Base-by-base conservation (phyloP, 441 rosid species). In the Mallotus japonicus region DNA sequence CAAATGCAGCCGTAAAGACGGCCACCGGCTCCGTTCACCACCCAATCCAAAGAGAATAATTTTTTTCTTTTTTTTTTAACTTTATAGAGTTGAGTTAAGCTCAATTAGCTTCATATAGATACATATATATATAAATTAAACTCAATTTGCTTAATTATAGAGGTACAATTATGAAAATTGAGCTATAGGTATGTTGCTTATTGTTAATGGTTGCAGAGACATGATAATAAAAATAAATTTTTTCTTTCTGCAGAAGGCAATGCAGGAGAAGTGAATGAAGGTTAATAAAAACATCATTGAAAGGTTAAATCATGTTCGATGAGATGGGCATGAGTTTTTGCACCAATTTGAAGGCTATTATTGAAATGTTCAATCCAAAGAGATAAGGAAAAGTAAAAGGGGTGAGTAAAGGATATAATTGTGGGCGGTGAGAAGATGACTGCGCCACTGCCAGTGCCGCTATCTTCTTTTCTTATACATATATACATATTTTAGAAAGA, bases 341-440 rank as follows among this genome's bases (percentile, higher is more conserved):
- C 63, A 77, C 74, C 77, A 80, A 74, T 75, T 6, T 73, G 64
- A 72, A 73, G 78, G 67, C 54, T 72, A 66, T 65, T 54, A 74
- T 63, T 70, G 24, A 67, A 57, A 46, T 34, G 69, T 72, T 67
- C 53, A 58, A 78, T 74, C 80, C 75, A 40, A 80, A 76, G 71
- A 69, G 84, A 84, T 74, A 78, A 82, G 81, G 84, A 55, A 73
- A 79, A 65, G 9, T 50, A 24, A 24, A 24, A 67, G 53, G 19
- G 58, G 34, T 59, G 34, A 54, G 19, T 47, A 73, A 79, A 5
- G 1, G 11, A 19, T 51, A 51, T 62, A 47, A 70, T 79, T 73
- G 60, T 20, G 65, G 78, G 58, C 24, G 11, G 54, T 17, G 60
- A 62, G 79, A 28, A 28, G 32, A 2, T 24, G 28, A 24, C n/a